Percentiles rank a stretch among this genome's conserved stretches.
Evolutionary conservation across 768 basidiomycete genomes (phyloP).

Genomic region (Pulveroboletus sp.): DNA sequence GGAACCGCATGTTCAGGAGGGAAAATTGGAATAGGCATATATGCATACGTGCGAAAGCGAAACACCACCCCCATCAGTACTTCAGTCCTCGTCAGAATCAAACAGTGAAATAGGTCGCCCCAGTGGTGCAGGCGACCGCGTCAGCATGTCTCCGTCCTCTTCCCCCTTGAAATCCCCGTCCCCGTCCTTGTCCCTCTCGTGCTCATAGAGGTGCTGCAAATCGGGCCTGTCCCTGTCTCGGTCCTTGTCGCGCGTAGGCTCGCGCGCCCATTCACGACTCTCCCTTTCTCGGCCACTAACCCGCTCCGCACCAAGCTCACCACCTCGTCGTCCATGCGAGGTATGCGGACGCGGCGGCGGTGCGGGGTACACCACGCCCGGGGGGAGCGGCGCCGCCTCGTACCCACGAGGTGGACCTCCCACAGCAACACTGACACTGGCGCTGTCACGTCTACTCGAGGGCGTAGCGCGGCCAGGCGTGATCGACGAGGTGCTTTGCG

Average conservation of each 20-base stretch:
- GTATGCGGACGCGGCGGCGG: slow-evolving; percentile 25
- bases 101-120: slow-evolving; percentile 32
- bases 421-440: no score
- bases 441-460: no score
- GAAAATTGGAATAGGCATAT: no score
- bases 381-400: slow-evolving; percentile 26
- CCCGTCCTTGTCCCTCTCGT: neutral
- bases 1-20: neutral
- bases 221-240: neutral
- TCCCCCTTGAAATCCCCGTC: slow-evolving; percentile 3
- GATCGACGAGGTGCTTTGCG: slow-evolving; percentile 14
- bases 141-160: slow-evolving; percentile 4
- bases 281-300: neutral
- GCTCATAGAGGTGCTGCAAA: neutral
- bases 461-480: no score
- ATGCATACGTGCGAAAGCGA: no score
- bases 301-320: neutral
- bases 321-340: slow-evolving; percentile 18
- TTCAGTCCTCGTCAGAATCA: slow-evolving; percentile 23
- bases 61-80: no score
- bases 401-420: no score
- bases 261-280: neutral
- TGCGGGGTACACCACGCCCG: slow-evolving; percentile 25
- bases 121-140: slow-evolving; percentile 28
- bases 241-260: neutral